Conservation (phyloP, 2,329 filamentous ascomycete species). For the Aaosphaeria pasadenensis region DNA sequence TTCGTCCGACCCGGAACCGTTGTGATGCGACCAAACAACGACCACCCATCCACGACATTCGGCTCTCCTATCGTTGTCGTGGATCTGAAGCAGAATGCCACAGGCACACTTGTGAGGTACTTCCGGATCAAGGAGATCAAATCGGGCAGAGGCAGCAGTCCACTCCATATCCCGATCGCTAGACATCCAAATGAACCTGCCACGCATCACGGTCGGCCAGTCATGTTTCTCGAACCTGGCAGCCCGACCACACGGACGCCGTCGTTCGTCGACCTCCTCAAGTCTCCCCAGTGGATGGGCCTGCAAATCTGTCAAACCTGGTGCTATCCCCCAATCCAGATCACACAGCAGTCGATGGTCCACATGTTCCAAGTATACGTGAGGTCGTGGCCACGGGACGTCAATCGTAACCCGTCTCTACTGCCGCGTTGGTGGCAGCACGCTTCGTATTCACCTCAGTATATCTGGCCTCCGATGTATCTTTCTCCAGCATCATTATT, state of each 20-base stretch:
- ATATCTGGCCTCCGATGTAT: too few relatives aligned
- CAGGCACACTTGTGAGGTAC: too few relatives aligned
- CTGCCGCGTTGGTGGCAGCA: too few relatives aligned
- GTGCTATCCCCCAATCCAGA: constrained; percentile 12
- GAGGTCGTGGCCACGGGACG: too few relatives aligned
- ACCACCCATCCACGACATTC: constrained; percentile 5
- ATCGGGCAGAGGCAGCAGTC: not conserved
- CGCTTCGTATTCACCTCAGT: too few relatives aligned
- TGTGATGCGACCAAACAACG: constrained; percentile 13
- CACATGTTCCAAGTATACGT: too few relatives aligned
- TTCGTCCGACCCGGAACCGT: constrained; percentile 7
- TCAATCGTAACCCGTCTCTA: too few relatives aligned
- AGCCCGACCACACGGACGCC: constrained; percentile 12
- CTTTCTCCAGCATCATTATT: too few relatives aligned
- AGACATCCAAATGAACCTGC: too few relatives aligned
- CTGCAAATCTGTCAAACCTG: constrained; percentile 12
- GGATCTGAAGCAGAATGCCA: not conserved
- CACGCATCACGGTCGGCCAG: not conserved
- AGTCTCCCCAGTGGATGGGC: not conserved
- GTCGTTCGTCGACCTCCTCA: constrained; percentile 15
- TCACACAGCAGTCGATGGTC: not conserved
- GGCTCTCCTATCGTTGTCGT: constrained; percentile 14
- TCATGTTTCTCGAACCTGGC: constrained; percentile 10
- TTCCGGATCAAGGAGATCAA: not conserved
- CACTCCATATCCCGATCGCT: not conserved